A percentile compares a stretch with the other conserved stretches of the same genome.
These are phyloP conservation scores for Chlorella variabilis DNA, from an alignment of 163 green algal species.

Conservation along the genomic window DNA sequence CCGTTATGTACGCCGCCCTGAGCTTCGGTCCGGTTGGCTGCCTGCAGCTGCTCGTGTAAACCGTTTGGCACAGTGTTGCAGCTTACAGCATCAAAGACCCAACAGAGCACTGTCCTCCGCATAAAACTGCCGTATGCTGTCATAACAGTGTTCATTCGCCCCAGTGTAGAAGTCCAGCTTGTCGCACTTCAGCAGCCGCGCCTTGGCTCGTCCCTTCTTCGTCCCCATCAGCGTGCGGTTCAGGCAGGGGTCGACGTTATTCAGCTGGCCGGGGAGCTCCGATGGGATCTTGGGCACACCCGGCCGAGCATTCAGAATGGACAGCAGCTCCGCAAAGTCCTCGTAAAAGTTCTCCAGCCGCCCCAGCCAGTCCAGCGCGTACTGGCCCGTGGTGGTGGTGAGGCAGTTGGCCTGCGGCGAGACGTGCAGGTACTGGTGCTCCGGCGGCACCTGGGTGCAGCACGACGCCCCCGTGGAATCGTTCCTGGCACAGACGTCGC, in stretches of 20 bases:
- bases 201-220: too few species aligned
- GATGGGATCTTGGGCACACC: neutral
- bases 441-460: neutral
- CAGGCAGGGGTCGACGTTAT: neutral
- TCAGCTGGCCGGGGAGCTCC: neutral
- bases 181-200: neutral
- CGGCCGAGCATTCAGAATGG: neutral
- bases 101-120: neutral
- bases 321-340: neutral
- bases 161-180: neutral
- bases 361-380: neutral
- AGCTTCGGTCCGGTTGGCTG: too few species aligned
- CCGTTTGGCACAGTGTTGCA: too few species aligned
- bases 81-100: too few species aligned
- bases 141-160: neutral
- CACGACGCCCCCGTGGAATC: neutral
- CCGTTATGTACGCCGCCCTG: too few species aligned
- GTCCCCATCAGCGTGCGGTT: too few species aligned
- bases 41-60: too few species aligned
- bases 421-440: neutral
- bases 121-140: neutral
- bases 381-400: neutral
- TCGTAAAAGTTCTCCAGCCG: conserved; percentile 6
- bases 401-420: neutral
- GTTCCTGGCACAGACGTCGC: neutral